Evolutionary conservation across 345 rosid species (phyloP).

Genomic region (Fremontodendron californicum): DNA sequence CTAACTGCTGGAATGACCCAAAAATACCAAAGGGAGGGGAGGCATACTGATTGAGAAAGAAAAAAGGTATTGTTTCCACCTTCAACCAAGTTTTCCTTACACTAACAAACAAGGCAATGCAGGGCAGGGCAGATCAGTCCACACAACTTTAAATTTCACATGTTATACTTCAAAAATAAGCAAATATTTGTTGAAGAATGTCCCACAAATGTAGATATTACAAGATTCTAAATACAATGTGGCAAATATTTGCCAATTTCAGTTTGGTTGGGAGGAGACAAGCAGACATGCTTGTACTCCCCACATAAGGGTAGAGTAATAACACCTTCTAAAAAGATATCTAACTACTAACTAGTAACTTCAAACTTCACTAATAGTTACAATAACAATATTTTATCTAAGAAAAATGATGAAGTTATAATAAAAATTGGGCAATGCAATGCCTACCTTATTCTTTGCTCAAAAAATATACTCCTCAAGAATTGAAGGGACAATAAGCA

Average conservation of each 20-base stretch:
- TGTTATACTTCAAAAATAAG: background rate
- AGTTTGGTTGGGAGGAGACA: background rate
- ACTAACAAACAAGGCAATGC: background rate
- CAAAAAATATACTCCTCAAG: background rate
- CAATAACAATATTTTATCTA: background rate
- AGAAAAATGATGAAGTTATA: background rate
- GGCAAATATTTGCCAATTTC: constrained; percentile 4
- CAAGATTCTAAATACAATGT: constrained; percentile 10
- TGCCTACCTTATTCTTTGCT: constrained; percentile 7
- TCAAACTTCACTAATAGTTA: background rate
- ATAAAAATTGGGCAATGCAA: background rate
- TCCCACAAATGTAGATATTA: background rate
- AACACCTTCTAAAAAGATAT: background rate
- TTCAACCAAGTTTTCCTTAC: background rate
- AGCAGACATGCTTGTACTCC: background rate
- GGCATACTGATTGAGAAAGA: too few species aligned
- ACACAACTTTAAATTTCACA: background rate
- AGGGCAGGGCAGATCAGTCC: background rate
- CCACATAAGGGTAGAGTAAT: background rate
- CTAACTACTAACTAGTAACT: background rate
- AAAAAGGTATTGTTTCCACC: constrained; percentile 1
- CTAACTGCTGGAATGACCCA: too few species aligned
- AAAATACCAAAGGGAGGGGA: too few species aligned
- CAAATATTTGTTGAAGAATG: background rate
- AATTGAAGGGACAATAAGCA: background rate